Percentiles rank a stretch among this genome's conserved stretches.
phyloP scores from a whole-genome alignment of 2,329 filamentous ascomycete genomes.

The Microascus cirrosus region DNA sequence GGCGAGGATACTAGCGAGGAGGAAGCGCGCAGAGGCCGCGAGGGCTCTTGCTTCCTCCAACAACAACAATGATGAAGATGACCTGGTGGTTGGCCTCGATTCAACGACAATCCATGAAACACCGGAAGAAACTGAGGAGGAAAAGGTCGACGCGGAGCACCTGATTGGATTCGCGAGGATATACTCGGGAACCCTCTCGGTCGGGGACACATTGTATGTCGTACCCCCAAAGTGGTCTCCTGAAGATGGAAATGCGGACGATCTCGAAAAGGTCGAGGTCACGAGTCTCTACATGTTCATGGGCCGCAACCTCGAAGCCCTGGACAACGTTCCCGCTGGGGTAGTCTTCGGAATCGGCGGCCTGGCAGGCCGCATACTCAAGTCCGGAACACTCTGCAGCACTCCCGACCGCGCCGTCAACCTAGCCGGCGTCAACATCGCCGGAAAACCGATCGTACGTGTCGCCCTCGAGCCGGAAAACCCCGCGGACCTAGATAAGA shows the following conservation, averaged over 20 bases:
- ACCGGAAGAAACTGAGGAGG: constrained; percentile 29
- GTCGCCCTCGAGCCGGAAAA: constrained; percentile 91
- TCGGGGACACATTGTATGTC: constrained; percentile 86
- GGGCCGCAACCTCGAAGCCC: constrained; percentile 76
- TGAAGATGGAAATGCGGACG: constrained; percentile 59
- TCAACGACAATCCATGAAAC: constrained; percentile 34
- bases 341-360: constrained; percentile 93
- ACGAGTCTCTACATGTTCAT: constrained; percentile 90
- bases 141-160: constrained; percentile 66
- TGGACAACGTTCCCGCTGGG: constrained; percentile 79
- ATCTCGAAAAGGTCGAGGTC: constrained; percentile 73
- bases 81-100: constrained; percentile 2
- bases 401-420: constrained; percentile 80
- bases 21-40: constrained; percentile 82
- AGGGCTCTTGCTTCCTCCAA: constrained; percentile 55
- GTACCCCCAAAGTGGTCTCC: constrained; percentile 89
- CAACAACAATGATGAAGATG: constrained; percentile 28
- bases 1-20: constrained; percentile 74
- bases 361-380: constrained; percentile 85
- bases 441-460: constrained; percentile 82
- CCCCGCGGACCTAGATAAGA: constrained; percentile 83
- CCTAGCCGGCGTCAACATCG: constrained; percentile 71
- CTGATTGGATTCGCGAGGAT: constrained; percentile 90
- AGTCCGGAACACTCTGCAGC: constrained; percentile 88
- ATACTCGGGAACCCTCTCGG: constrained; percentile 80